Base-by-base conservation (phyloP, 139 green algal species). In the Volvox reticuliferus region DNA sequence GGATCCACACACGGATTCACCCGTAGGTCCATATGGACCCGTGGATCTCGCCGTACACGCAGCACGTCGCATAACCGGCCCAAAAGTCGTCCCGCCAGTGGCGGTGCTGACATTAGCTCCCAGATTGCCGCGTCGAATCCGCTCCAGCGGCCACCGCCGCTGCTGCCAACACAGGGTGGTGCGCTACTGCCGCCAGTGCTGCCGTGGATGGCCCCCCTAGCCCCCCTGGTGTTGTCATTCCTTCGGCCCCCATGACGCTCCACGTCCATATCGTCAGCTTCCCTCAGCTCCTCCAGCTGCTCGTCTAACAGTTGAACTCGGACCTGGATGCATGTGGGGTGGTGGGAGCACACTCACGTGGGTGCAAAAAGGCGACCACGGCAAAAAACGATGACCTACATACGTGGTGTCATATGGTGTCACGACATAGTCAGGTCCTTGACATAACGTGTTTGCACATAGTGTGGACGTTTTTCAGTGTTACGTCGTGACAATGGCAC, bases 141-240 rank as follows among this genome's bases (percentile, higher is more conserved):
- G 71, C 71, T 62, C 12, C 85, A 32, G n/a, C 85, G 82, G 76
- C 91, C 88, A 85, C 32, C 62, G 62, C 35, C 30, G 86, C n/a
- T n/a, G n/a, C n/a, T n/a, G n/a, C n/a, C n/a, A n/a, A n/a, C n/a
- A n/a, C n/a, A n/a, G n/a, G n/a, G n/a, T n/a, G n/a, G n/a, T n/a
- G n/a, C 28, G 44, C 24, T 50, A 69, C 79, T 28, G 79, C 79
- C 71, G 55, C 62, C 81, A 36, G 17, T 36, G 76, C 36, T 55
- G 5, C 44, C 44, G 5, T 55, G 44, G 44, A 55, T 9, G 44
- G 44, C 44, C 9, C 44, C 44, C 44, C 44, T 55, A 14, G 44
- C 5, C 5, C 44, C 5, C 9, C 5, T 55, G 44, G 5, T 9
- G 32, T 32, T 84, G 78, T 67, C 33, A 61, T 67, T 55, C 33